A percentile compares a stretch with the other conserved stretches of the same genome.
phyloP scores from a whole-genome alignment of 176 grass and related monocot genomes.

The Musa schizocarpa region DNA sequence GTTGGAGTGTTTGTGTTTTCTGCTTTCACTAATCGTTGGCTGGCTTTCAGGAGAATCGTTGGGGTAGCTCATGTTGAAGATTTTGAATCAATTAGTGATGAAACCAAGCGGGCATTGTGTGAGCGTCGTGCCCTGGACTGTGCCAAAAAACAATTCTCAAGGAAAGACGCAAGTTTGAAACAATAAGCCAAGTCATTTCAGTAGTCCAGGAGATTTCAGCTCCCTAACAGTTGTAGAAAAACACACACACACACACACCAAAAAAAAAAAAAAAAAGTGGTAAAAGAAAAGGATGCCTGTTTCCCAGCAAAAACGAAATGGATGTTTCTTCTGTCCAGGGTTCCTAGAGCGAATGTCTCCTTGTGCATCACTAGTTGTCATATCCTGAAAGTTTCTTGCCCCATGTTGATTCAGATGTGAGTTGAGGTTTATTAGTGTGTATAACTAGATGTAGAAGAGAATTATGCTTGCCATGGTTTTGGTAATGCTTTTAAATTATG shows the following conservation, averaged over 20 bases:
- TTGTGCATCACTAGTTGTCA: too few relatives aligned
- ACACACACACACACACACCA: too few relatives aligned
- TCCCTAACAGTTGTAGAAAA: not conserved
- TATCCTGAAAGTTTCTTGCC: too few relatives aligned
- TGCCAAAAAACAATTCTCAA: conserved; percentile 68
- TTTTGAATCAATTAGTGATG: conserved; percentile 70
- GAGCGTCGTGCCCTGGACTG: conserved; percentile 52
- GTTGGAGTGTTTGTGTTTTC: not conserved
- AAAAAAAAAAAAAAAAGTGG: too few relatives aligned
- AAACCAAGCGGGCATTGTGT: conserved; percentile 48
- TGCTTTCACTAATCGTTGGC: not conserved
- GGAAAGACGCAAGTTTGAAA: conserved; percentile 39
- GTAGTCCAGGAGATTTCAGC: conserved; percentile 29
- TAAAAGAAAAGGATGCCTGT: too few relatives aligned
- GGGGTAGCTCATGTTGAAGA: conserved; percentile 86
- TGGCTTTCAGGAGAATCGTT: conserved; percentile 56
- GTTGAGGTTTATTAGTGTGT: too few relatives aligned
- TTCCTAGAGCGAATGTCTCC: too few relatives aligned
- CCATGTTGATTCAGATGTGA: too few relatives aligned
- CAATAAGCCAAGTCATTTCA: conserved; percentile 44
- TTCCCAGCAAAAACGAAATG: not conserved
- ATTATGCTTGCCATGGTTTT: too few relatives aligned
- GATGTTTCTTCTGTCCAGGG: not conserved
- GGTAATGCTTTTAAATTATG: too few relatives aligned
- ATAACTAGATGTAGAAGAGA: too few relatives aligned